phyloP scores from a whole-genome alignment of 495 filamentous ascomycete species.

The Amphirosellinia nigrospora region DNA sequence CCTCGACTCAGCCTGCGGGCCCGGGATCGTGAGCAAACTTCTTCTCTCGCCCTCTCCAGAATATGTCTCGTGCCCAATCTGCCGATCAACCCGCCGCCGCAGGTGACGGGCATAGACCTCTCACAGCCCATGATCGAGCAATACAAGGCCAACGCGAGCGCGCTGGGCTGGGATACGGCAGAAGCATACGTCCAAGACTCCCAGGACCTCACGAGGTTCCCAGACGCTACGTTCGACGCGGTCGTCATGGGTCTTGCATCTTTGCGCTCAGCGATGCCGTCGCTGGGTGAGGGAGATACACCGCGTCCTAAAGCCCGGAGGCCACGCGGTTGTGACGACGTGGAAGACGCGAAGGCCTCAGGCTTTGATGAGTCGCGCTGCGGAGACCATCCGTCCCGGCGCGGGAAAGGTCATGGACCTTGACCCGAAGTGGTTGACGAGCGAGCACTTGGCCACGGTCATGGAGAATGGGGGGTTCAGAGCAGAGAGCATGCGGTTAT shows the following conservation, averaged over 20 bases:
- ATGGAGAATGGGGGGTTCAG: constrained; percentile 30
- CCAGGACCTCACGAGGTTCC: constrained; percentile 30
- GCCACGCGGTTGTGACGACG: constrained; percentile 39
- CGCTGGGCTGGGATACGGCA: constrained; percentile 28
- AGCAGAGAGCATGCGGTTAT: constrained; percentile 21
- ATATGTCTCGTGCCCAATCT: constrained; percentile 27
- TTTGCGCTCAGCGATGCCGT: constrained; percentile 33
- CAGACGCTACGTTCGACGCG: constrained; percentile 36
- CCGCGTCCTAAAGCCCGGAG: constrained; percentile 42
- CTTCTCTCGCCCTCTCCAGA: constrained; percentile 29
- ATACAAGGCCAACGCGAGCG: constrained; percentile 29
- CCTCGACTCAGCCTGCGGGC: constrained; percentile 32
- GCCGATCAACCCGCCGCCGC: constrained; percentile 30
- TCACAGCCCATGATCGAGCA: constrained; percentile 30
- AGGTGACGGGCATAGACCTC: constrained; percentile 32
- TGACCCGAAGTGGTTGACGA: constrained; percentile 30
- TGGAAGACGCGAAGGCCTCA: constrained; percentile 35
- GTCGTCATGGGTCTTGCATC: constrained; percentile 38
- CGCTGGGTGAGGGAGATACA: constrained; percentile 36
- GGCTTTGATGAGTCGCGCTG: constrained; percentile 24
- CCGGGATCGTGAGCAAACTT: constrained; percentile 33
- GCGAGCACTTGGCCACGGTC: constrained; percentile 30
- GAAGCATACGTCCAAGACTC: constrained; percentile 31
- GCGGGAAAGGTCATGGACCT: constrained; percentile 25
- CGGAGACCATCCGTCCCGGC: constrained; percentile 24